phyloP scores from a whole-genome alignment of 2,329 filamentous ascomycete genomes.

The Aureobasidium sp. region DNA sequence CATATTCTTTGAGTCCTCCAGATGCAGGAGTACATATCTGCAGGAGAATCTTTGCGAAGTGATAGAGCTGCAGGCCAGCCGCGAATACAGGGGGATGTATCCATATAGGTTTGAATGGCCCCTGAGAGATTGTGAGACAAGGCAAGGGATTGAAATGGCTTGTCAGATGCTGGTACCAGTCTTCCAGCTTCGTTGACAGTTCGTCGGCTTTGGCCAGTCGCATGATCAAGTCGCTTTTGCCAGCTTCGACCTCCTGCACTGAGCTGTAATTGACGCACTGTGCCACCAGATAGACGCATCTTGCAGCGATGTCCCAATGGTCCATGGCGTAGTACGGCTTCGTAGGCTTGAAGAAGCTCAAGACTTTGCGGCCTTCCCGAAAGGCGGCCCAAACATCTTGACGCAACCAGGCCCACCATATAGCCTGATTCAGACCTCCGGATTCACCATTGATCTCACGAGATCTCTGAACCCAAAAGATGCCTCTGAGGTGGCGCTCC shows the following conservation, averaged over 20 bases:
- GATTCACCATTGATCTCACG: conserved; percentile 53
- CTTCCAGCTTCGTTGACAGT: conserved; percentile 40
- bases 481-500: conserved; percentile 54
- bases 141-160: conserved; percentile 36
- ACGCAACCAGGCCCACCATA: conserved; percentile 58
- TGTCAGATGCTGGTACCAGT: conserved; percentile 40
- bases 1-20: conserved; percentile 41
- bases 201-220: conserved; percentile 41
- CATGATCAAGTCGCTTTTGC: conserved; percentile 31
- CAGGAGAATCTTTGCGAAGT: conserved; percentile 45
- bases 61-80: conserved; percentile 42
- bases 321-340: conserved; percentile 41
- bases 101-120: conserved; percentile 41
- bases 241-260: conserved; percentile 37
- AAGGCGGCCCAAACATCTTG: conserved; percentile 59
- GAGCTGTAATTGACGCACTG: conserved; percentile 52
- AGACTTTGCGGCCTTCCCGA: conserved; percentile 45
- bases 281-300: conserved; percentile 47
- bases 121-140: conserved; percentile 17
- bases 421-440: conserved; percentile 46
- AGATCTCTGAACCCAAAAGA: conserved; percentile 56
- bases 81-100: conserved; percentile 42
- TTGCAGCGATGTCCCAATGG: conserved; percentile 46
- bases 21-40: conserved; percentile 43
- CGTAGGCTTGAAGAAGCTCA: conserved; percentile 51